A percentile compares a stretch with the other conserved stretches of the same genome.
phyloP scores from a whole-genome alignment of 768 basidiomycete species.

The Cyclocybe aegerita region DNA sequence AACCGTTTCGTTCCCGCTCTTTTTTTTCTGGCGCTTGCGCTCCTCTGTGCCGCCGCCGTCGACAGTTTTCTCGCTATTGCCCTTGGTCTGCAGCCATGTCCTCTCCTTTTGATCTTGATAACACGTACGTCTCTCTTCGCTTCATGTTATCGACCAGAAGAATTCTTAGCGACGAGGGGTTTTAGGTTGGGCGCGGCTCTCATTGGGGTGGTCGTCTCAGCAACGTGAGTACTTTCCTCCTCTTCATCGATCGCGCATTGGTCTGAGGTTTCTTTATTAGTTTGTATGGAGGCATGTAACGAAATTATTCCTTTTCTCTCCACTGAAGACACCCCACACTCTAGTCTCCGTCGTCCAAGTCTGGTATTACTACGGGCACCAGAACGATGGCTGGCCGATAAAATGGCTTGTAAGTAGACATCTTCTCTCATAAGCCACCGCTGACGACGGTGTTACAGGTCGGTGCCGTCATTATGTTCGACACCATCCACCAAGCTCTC shows the following conservation, averaged over 20 bases:
- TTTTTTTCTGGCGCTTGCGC: neutral
- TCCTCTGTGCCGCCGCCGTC: too few species aligned
- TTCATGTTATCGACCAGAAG: neutral
- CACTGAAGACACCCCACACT: neutral
- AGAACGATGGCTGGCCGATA: slow-evolving; percentile 47
- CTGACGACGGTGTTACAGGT: slow-evolving; percentile 34
- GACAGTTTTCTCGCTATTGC: too few species aligned
- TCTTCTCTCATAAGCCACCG: neutral
- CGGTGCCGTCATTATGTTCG: slow-evolving; percentile 43
- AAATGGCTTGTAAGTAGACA: slow-evolving; percentile 37
- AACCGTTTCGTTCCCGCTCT: neutral
- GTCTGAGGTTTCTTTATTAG: slow-evolving; percentile 23
- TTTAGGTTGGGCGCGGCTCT: slow-evolving; percentile 43
- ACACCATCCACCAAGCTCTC: slow-evolving; percentile 52
- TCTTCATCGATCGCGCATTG: neutral
- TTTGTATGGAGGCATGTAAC: slow-evolving; percentile 46
- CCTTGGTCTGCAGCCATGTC: neutral
- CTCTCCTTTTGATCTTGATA: slow-evolving; percentile 10
- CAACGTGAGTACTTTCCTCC: slow-evolving; percentile 32
- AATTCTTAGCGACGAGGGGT: neutral
- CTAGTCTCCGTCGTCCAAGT: slow-evolving; percentile 58
- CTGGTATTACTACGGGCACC: slow-evolving; percentile 54
- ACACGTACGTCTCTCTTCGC: slow-evolving; percentile 12
- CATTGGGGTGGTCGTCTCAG: slow-evolving; percentile 48
- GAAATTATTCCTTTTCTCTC: neutral